phyloP scores from a whole-genome alignment of 306 rosid species.

The Senna siamea region DNA sequence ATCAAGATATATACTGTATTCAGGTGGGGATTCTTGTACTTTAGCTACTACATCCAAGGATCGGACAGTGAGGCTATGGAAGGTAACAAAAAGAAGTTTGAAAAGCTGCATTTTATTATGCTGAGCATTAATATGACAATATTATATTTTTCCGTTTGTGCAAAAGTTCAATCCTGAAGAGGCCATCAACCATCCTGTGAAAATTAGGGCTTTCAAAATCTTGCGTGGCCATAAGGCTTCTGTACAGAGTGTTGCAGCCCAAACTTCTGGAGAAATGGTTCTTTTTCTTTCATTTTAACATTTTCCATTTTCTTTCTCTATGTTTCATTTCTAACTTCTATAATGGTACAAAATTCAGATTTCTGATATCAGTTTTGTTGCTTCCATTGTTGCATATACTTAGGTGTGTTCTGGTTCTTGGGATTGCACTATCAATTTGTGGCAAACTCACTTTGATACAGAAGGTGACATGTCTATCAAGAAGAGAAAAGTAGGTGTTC shows the following conservation, averaged over 20 bases:
- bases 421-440: slow-evolving; percentile 85
- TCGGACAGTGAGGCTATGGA: slow-evolving; percentile 87
- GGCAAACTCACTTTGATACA: slow-evolving; percentile 61
- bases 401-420: slow-evolving; percentile 97
- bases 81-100: slow-evolving; percentile 53
- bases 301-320: slow-evolving; percentile 22
- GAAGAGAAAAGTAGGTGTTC: slow-evolving; percentile 70
- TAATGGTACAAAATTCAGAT: slow-evolving; percentile 8
- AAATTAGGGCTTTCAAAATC: slow-evolving; percentile 71
- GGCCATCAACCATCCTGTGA: slow-evolving; percentile 47
- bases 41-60: slow-evolving; percentile 91
- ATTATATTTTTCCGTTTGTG: slow-evolving; percentile 26
- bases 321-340: slow-evolving; percentile 13
- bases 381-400: slow-evolving; percentile 29
- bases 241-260: slow-evolving; percentile 81
- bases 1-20: slow-evolving; percentile 33
- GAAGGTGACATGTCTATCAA: slow-evolving; percentile 73
- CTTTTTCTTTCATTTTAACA: slow-evolving; percentile 3
- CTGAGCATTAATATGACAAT: slow-evolving; percentile 33
- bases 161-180: slow-evolving; percentile 66
- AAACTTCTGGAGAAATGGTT: slow-evolving; percentile 76
- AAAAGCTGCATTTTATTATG: slow-evolving; percentile 15
- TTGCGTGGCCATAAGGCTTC: slow-evolving; percentile 80
- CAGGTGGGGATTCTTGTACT: slow-evolving; percentile 57
- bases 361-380: slow-evolving; percentile 28